Evolutionary conservation across 148 eudicot genomes (phyloP).

Genomic region (Vaccinium macrocarpon): DNA sequence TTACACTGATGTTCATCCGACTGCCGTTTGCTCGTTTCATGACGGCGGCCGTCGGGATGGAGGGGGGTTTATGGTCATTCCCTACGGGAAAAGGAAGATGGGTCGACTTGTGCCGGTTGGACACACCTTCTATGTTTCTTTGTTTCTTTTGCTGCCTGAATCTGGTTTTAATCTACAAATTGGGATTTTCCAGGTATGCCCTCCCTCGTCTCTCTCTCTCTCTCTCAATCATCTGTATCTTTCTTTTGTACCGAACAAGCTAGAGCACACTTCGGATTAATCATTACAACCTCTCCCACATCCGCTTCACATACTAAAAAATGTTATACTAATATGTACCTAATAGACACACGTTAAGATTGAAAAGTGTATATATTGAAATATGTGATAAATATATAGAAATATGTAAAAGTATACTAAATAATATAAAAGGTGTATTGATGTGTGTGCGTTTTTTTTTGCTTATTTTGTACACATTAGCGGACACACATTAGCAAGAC

Average conservation of each 20-base stretch:
- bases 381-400: too few species aligned
- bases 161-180: conserved; percentile 65
- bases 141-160: conserved; percentile 69
- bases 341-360: too few species aligned
- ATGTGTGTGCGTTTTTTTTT: too few species aligned
- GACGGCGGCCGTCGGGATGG: background rate
- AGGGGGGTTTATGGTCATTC: background rate
- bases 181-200: conserved; percentile 73
- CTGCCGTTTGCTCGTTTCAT: conserved; percentile 39
- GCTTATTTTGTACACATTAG: too few species aligned
- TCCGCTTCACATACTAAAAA: too few species aligned
- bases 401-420: too few species aligned
- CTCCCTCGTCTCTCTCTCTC: background rate
- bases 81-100: background rate
- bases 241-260: background rate
- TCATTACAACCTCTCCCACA: too few species aligned
- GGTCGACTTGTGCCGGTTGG: conserved; percentile 51
- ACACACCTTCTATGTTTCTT: conserved; percentile 45
- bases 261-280: too few species aligned
- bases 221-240: background rate
- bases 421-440: too few species aligned
- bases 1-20: conserved; percentile 46
- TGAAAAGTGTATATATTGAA: too few species aligned
- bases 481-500: too few species aligned
- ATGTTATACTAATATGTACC: too few species aligned